Conservation (phyloP, 2,329 filamentous ascomycete genomes). For the Parafenestella ontariensis region DNA sequence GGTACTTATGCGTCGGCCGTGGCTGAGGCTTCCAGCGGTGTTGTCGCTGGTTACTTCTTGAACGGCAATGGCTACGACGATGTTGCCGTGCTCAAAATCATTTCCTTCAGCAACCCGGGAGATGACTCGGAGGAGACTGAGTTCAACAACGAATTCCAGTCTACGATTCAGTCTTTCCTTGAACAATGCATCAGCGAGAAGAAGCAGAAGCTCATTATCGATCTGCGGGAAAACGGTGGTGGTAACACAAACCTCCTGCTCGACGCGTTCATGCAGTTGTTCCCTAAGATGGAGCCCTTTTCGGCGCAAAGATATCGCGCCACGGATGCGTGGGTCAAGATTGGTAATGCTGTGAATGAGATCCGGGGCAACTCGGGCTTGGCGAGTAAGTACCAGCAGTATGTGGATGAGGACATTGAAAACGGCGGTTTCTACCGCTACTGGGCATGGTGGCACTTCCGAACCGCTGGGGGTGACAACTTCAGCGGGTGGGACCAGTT, state of each 20-base stretch:
- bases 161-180: slow-evolving; percentile 52
- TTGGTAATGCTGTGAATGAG: slow-evolving; percentile 30
- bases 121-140: slow-evolving; percentile 18
- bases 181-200: slow-evolving; percentile 51
- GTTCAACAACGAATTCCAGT: slow-evolving; percentile 38
- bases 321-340: slow-evolving; percentile 21
- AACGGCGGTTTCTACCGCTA: slow-evolving; percentile 19
- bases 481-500: slow-evolving; percentile 55
- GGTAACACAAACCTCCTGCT: slow-evolving; percentile 51
- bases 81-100: slow-evolving; percentile 54
- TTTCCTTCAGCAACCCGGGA: slow-evolving; percentile 43
- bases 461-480: slow-evolving; percentile 32
- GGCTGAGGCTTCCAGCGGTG: slow-evolving; percentile 21
- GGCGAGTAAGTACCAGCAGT: slow-evolving; percentile 6
- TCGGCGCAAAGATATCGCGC: slow-evolving; percentile 33
- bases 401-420: slow-evolving; percentile 10
- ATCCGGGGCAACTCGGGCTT: slow-evolving; percentile 23
- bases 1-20: slow-evolving; percentile 19
- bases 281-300: slow-evolving; percentile 54
- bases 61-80: slow-evolving; percentile 40
- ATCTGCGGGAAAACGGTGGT: slow-evolving; percentile 66
- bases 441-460: slow-evolving; percentile 34
- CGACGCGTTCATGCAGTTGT: slow-evolving; percentile 59
- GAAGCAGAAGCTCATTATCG: slow-evolving; percentile 67
- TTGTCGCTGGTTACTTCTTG: slow-evolving; percentile 54